Base-by-base conservation (phyloP, 83 land plant genomes). In the Thuja plicata region DNA sequence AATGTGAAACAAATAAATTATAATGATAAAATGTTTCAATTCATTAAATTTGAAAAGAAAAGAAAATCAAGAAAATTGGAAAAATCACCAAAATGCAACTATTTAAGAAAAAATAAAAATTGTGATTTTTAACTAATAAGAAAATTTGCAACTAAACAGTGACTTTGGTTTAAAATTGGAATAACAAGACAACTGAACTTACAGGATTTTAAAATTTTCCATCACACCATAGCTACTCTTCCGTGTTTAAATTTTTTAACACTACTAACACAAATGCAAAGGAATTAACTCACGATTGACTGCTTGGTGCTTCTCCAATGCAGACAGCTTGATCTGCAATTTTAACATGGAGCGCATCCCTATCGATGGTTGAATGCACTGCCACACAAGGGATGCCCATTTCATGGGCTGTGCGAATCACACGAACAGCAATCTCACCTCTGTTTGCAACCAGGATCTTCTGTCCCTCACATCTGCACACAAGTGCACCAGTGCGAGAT, bases 261-360 rank as follows among this genome's bases (percentile, higher is more conserved):
- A 66, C 12, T 35, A 30, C 11, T 76, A 3, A 32, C 38, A 46
- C 34, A 45, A 27, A 82, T 50, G 46, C 41, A 38, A 40, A 87
- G 32, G 88, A 34, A 41, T 77, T 3, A 21, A 91, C 99, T 94
- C 91, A 97, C 99, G 99, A 97, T 90, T 96, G 95, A 71, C 89
- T 94, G 88, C 99, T 97, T 32, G 98, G 97, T 55, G 99, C 98
- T 90, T 97, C 99, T 84, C 99, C 99, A 88, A 97, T 97, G 93
- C 99, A 97, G 3, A 97, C 98, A 35, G 98, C 93, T 79, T 95
- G 98, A 90, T 97, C 99, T 19, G 99, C 99, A 80, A 97, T 94
- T 82, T 96, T 92, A 48, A 97, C 99, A 90, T 97, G 99, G 41
- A 97, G 95, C 0, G 99, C 96, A 88, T 96, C 93, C 89, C 91